A percentile compares a stretch with the other conserved stretches of the same genome.
Evolutionary conservation across 140 eudicot genomes (phyloP).

Genomic region (Cichorium intybus): DNA sequence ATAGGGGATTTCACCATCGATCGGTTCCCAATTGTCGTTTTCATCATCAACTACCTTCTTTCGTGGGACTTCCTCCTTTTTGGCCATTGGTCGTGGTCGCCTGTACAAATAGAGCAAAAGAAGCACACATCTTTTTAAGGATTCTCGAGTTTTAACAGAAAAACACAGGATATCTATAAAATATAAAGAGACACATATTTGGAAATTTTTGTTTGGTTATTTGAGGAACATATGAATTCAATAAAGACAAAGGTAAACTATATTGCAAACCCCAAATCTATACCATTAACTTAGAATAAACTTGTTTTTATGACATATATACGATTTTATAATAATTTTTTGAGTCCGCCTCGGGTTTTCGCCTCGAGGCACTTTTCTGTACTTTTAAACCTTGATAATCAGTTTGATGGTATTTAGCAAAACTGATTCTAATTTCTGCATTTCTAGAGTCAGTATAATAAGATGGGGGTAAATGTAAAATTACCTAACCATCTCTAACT

Average conservation of each 20-base stretch:
- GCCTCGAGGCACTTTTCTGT: too few species aligned
- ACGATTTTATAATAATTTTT: too few species aligned
- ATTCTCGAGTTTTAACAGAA: too few species aligned
- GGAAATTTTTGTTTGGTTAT: too few species aligned
- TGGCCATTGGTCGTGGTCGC: slow-evolving; percentile 26
- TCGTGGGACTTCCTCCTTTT: slow-evolving; percentile 23
- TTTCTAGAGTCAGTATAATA: background rate
- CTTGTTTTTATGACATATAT: too few species aligned
- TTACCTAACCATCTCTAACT: background rate
- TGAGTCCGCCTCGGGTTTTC: too few species aligned
- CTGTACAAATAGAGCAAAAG: slow-evolving; percentile 10
- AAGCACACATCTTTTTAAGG: background rate
- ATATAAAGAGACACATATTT: too few species aligned
- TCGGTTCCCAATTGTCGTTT: slow-evolving; percentile 51
- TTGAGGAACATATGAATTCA: too few species aligned
- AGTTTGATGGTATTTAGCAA: background rate
- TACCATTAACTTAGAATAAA: background rate
- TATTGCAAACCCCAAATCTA: background rate
- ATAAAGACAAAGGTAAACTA: background rate
- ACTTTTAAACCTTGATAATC: too few species aligned
- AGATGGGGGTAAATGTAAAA: background rate
- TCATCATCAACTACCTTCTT: slow-evolving; percentile 37
- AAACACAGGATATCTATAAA: too few species aligned
- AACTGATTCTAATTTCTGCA: too few species aligned
- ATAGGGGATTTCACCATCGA: slow-evolving; percentile 49